These are phyloP conservation scores for Rhodotorula taiwanensis DNA, from an alignment of 768 basidiomycete genomes.

Conservation along the genomic window DNA sequence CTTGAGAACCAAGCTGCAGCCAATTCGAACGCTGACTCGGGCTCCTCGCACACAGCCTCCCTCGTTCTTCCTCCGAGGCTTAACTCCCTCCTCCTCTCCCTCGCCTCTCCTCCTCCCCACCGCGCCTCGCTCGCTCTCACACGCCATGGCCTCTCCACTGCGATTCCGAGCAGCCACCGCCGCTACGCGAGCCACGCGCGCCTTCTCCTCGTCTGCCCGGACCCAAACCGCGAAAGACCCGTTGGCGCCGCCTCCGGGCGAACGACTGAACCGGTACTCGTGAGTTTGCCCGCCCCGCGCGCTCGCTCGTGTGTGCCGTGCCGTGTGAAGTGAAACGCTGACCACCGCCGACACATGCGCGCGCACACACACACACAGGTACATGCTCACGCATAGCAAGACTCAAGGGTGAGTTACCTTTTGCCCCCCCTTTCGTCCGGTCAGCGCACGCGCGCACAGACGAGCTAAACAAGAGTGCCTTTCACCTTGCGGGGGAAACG, in stretches of 20 bases:
- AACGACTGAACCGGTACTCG: constrained; percentile 6
- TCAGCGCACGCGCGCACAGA: too few species aligned
- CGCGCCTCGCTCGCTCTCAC: background rate
- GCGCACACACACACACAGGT: background rate
- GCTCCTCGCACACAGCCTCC: too few species aligned
- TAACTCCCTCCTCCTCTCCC: constrained; percentile 6
- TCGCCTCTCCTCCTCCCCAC: constrained; percentile 51
- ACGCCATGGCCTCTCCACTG: background rate
- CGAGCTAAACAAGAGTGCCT: too few species aligned
- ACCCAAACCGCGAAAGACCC: background rate
- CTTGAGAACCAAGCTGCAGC: too few species aligned
- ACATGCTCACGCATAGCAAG: background rate
- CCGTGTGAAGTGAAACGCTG: background rate
- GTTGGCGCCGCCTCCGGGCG: background rate
- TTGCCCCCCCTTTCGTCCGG: too few species aligned
- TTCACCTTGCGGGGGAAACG: too few species aligned
- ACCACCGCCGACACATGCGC: too few species aligned
- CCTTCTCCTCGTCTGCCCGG: background rate
- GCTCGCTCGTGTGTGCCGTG: background rate
- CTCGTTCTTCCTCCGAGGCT: background rate
- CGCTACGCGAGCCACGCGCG: background rate
- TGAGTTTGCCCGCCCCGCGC: background rate
- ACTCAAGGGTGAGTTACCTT: constrained; percentile 2
- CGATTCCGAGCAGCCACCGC: background rate
- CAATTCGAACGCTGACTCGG: background rate